Evolutionary conservation across 331 rosid genomes (phyloP), one percentile per base, ranked within the genome.

Genomic region (Malus hybrid): DNA sequence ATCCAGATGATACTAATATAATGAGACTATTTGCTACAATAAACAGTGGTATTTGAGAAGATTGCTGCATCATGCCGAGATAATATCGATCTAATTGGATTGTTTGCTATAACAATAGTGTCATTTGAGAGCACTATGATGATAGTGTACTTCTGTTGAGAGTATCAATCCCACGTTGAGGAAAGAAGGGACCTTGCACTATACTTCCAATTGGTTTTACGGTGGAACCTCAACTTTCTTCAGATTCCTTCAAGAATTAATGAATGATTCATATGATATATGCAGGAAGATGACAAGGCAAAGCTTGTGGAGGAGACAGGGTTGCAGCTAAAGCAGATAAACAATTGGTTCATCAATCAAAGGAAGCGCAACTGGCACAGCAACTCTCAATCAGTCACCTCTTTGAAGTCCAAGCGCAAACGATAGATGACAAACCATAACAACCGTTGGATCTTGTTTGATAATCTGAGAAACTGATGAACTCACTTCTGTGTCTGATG

Each of bases 291-390:
- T 74, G 99, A 94, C 85, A 94, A 94, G 87, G 97, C 96, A 54
- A 94, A 90, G 78, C 99, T 94, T 2, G 99, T 94, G 75, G 99
- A 94, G 79, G 99, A 94, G 80, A 94, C 99, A 74, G 99, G 99
- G 6, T 70, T 94, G 91, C 99, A 94, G 88, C 92, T 94, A 80
- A 94, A 94, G 86, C 99, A 94, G 78, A 92, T 94, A 76, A 94
- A 94, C 80, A 94, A 94, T 59, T 94, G 99, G 99, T 94, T 94
- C 82, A 94, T 94, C 57, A 94, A 94, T 74, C 99, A 94, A 88
- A 88, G 99, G 83, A 94, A 94, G 85, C 87, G 99, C 61, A 94
- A 92, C 55, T 94, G 99, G 99, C 97, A 94, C 79, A 94, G 97
- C 89, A 92, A 85, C 77, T 87, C 99, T 85, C 99, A 90, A 70